Evolutionary conservation across 208 protist genomes (phyloP).

Genomic region (Phytomonas serpens): DNA sequence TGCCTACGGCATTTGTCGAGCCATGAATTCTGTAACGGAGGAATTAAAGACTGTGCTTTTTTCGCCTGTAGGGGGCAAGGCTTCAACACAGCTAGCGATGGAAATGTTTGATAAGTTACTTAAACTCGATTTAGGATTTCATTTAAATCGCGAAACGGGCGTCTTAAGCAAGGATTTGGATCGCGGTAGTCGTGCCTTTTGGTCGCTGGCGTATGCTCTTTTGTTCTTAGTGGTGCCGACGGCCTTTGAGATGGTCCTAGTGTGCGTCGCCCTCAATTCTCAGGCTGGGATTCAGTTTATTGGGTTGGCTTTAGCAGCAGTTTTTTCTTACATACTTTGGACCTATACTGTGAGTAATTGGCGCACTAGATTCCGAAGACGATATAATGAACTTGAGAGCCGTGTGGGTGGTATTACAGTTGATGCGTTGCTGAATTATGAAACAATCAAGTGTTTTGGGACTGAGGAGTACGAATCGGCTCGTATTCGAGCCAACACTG

Average conservation of each 20-base stretch:
- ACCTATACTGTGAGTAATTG: constrained; percentile 86
- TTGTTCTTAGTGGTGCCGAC: constrained; percentile 92
- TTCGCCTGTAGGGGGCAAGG: constrained; percentile 78
- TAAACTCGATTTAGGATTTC: constrained; percentile 78
- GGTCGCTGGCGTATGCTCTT: constrained; percentile 76
- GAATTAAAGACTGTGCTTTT: constrained; percentile 89
- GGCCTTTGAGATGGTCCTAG: constrained; percentile 88
- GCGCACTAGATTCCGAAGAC: constrained; percentile 76
- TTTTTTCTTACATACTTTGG: constrained; percentile 82
- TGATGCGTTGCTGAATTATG: constrained; percentile 93
- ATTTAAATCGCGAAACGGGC: constrained; percentile 87
- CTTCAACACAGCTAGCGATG: constrained; percentile 77
- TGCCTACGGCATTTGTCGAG: constrained; percentile 78
- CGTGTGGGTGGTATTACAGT: constrained; percentile 80
- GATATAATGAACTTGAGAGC: constrained; percentile 90
- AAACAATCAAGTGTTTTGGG: constrained; percentile 94
- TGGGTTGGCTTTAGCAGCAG: constrained; percentile 67
- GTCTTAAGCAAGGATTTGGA: constrained; percentile 88
- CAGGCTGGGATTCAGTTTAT: constrained; percentile 82
- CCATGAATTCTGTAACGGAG: constrained; percentile 66
- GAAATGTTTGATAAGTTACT: constrained; percentile 88
- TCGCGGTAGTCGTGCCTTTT: constrained; percentile 88
- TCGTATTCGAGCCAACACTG: constrained; percentile 60
- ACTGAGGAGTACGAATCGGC: constrained; percentile 72
- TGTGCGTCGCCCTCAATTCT: constrained; percentile 80